Evolutionary conservation across 805 yeast genomes (phyloP), one percentile per base, ranked within the genome.

Genomic region (Naumovozyma baii): DNA sequence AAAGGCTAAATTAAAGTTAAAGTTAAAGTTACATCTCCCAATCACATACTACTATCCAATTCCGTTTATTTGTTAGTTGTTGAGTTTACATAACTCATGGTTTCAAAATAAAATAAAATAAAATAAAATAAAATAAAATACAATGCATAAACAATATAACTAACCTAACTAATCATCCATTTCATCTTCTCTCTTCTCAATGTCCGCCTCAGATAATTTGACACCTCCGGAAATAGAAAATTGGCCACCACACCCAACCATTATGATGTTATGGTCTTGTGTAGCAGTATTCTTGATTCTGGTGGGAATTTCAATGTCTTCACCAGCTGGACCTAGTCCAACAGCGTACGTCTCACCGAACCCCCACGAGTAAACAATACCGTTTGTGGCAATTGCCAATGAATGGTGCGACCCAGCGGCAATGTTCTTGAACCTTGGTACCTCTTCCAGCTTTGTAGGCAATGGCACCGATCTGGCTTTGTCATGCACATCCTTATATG

Each of bases 301-400:
- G 0, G 96, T 83, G 33, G 98, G 99, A 16, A 68, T 67, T 39
- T 78, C 94, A 39, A 86, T 82, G 59, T 92, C 97, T 35, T 85
- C 96, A 29, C 83, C 79, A 4, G 70, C 68, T 15, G 87, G 88
- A 5, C 98, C 98, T 43, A 87, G 78, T 10, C 99, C 99, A 25
- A 90, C 80, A 15, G 95, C 98, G 62, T 86, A 92, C 1, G 96
- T 88, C 49, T 90, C 97, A 34, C 94, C 96, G 58, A 88, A 92
- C 1, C 99, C 99, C 99, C 99, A 92, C 1, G 96, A 76, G 66
- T 78, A 92, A 1, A 78, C 83, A 38, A 83, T 66, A 12, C 99
- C 98, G 51, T 84, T 86, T 17, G 69, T 73, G 3, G 94, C 76
- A 4, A 88, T 72, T 1, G 95, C 96, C 40, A 92, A 64, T 2